Base-by-base conservation (phyloP, 1,284 basidiomycete species). In the Thelephora terrestris region DNA sequence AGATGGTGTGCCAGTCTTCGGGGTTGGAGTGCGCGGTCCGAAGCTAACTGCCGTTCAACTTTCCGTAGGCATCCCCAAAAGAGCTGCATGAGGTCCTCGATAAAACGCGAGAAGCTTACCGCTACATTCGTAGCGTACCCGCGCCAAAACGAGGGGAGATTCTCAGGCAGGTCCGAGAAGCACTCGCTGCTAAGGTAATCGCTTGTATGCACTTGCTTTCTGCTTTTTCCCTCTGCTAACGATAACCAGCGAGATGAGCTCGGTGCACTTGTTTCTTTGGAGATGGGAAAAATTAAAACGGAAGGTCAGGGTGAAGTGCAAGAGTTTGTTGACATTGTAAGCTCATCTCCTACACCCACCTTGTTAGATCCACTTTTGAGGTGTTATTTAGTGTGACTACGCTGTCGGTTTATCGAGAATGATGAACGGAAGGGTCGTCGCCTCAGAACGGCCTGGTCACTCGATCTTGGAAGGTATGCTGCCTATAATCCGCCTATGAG, bases 201-300 rank as follows among this genome's bases (percentile, higher is more conserved):
- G 52, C 32, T 48, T 43, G 29, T 14, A 43, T 14, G 10, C 37
- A 6, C 14, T 7, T 47, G 47, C 4, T 20, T 29, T 21, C 52
- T 43, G 47, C 43, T 2, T 42, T 18, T 12, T 37, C 10, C 17
- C 25, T 18, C 39, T 40, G 20, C 29, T 32, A 7, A 32, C 45
- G 53, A 37, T 50, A 24, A 52, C 29, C 56, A 91, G 83, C 75
- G 85, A 40, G 79, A 85, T 49, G 86, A 78, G 32, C 74, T 98
- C 10, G 94, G 94, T 37, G 84, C 87, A 21, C 73, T 90, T 20
- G 78, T 90, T 6, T 85, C 87, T 36, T 71, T 94, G 17, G 93
- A 97, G 66, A 96, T 96, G 93, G 93, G 94, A 62, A 98, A 98
- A 69, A 93, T 96, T 56, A 76, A 75, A 57, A 85, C 85, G n/a